Conservation (phyloP, 805 yeast genomes). For the Metschnikowia peoriensis region DNA sequence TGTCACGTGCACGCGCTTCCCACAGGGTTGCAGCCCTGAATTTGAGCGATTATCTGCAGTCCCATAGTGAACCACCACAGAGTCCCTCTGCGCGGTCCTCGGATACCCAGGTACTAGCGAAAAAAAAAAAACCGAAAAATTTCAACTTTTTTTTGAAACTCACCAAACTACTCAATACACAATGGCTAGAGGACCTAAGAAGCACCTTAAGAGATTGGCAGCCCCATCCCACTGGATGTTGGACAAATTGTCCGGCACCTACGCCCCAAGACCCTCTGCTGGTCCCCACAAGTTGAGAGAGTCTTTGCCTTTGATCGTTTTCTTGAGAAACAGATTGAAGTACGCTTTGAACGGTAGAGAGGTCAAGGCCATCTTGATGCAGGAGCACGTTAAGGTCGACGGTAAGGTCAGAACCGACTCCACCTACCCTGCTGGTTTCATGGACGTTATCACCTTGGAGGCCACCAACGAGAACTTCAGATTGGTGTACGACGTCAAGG, state of each 20-base stretch:
- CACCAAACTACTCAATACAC: conserved; percentile 24
- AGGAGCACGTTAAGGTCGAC: conserved; percentile 97
- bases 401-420: conserved; percentile 99
- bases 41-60: neutral
- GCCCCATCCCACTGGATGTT: conserved; percentile 99
- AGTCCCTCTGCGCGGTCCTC: too few relatives aligned
- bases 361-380: conserved; percentile 97
- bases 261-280: conserved; percentile 99
- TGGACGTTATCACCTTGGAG: conserved; percentile 96
- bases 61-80: neutral
- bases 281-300: conserved; percentile 99
- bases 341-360: conserved; percentile 99
- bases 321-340: conserved; percentile 98
- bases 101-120: too few relatives aligned
- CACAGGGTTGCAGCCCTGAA: conserved; percentile 5
- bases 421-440: conserved; percentile 99
- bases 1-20: conserved; percentile 2
- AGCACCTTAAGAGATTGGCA: conserved; percentile 99
- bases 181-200: conserved; percentile 88
- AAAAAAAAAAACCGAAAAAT: conserved; percentile 10
- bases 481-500: conserved; percentile 96
- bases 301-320: conserved; percentile 94
- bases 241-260: conserved; percentile 99
- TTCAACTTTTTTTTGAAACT: conserved; percentile 6
- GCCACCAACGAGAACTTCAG: conserved; percentile 99